phyloP scores from a whole-genome alignment of 2,329 filamentous ascomycete species.

The Fusarium begoniae region DNA sequence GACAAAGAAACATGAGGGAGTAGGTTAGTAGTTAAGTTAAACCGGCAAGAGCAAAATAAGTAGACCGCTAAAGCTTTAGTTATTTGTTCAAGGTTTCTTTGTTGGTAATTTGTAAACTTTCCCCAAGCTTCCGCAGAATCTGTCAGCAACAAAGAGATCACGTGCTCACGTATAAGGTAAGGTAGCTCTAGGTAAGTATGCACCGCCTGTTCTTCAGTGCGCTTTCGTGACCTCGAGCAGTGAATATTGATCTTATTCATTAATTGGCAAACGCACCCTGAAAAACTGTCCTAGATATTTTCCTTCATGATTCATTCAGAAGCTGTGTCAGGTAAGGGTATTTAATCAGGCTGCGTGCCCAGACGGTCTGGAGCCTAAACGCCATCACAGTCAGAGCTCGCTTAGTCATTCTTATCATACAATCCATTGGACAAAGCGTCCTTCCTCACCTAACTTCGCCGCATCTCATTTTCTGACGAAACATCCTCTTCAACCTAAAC shows the following conservation, averaged over 20 bases:
- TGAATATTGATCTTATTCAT: not conserved
- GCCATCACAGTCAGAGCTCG: not conserved
- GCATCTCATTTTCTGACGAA: conserved; percentile 31
- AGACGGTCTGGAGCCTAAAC: not conserved
- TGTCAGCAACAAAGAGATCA: not conserved
- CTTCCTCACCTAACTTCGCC: conserved; percentile 22
- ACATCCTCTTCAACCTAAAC: conserved; percentile 52
- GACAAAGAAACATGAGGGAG: not conserved
- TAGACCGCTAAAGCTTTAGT: not conserved
- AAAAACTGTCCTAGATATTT: not conserved
- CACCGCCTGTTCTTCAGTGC: not conserved
- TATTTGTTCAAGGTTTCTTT: not conserved
- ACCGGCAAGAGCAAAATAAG: not conserved
- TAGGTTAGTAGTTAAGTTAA: not conserved
- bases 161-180: not conserved
- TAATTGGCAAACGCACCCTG: not conserved
- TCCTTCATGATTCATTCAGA: not conserved
- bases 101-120: not conserved
- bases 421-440: conserved; percentile 17
- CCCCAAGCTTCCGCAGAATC: not conserved
- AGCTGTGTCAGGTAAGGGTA: not conserved
- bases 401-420: conserved; percentile 25
- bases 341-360: not conserved
- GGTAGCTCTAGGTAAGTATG: not conserved
- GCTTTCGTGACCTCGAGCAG: not conserved